Percentiles rank a stretch among this genome's conserved stretches.
Evolutionary conservation across 2,329 filamentous ascomycete species (phyloP).

Genomic region (Apiospora arundinis): DNA sequence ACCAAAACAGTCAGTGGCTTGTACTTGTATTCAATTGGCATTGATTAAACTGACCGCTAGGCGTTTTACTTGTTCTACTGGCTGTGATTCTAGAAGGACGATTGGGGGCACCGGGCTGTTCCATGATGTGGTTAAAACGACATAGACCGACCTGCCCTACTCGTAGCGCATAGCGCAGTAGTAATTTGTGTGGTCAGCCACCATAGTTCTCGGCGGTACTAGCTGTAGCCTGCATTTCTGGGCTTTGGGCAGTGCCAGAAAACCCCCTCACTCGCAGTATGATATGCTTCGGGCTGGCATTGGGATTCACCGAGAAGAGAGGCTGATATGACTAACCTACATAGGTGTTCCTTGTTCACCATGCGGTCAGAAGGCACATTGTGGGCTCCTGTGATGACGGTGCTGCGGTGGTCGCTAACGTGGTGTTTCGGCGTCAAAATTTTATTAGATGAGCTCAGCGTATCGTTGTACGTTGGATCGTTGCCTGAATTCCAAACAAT

Average conservation of each 20-base stretch:
- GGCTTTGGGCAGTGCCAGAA: conserved; percentile 10
- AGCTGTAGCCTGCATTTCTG: not conserved
- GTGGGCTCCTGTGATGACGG: not conserved
- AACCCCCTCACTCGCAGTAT: not conserved
- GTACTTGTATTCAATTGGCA: not conserved
- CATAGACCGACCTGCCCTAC: not conserved
- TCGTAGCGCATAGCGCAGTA: not conserved
- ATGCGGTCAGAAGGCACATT: conserved; percentile 3
- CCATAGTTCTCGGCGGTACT: conserved; percentile 10
- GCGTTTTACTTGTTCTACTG: conserved; percentile 1
- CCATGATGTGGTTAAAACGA: not conserved
- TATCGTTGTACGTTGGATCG: not conserved
- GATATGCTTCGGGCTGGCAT: conserved; percentile 12
- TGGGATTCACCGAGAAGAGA: conserved; percentile 10
- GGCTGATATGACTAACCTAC: not conserved
- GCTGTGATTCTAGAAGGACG: not conserved
- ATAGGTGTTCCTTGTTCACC: conserved; percentile 8
- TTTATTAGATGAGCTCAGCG: not conserved
- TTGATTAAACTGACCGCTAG: not conserved
- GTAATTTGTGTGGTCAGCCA: conserved; percentile 17
- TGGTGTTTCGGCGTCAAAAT: conserved; percentile 12
- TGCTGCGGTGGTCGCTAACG: not conserved
- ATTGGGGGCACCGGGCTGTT: not conserved
- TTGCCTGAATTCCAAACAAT: not conserved
- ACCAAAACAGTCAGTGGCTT: not conserved